phyloP scores from a whole-genome alignment of 1,284 basidiomycete genomes.

The Heimioporus retisporus region DNA sequence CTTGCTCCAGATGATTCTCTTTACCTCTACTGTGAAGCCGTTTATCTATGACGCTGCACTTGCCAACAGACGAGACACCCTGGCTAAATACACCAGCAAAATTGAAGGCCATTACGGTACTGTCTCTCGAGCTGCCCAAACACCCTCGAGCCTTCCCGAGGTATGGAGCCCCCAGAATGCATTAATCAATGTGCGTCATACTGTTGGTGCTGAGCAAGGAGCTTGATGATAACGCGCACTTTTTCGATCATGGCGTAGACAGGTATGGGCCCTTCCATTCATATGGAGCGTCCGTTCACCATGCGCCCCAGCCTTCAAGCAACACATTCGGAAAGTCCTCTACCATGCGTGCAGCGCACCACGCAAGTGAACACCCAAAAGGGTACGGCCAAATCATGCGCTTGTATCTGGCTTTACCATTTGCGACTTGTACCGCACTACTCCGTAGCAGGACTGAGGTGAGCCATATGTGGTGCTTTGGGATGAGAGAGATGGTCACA shows the following conservation, averaged over 20 bases:
- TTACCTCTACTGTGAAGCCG: too few species aligned
- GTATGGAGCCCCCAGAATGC: slow-evolving; percentile 16
- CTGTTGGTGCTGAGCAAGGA: slow-evolving; percentile 20
- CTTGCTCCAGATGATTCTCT: too few species aligned
- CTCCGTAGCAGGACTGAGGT: neutral
- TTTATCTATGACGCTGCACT: too few species aligned
- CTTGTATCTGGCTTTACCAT: too few species aligned
- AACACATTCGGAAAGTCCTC: slow-evolving; percentile 54
- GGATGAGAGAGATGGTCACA: slow-evolving; percentile 23
- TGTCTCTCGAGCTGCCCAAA: neutral
- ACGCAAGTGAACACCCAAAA: slow-evolving; percentile 10
- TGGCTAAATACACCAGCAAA: too few species aligned
- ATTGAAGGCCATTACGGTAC: too few species aligned
- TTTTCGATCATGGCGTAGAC: slow-evolving; percentile 24
- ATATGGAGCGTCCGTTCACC: neutral
- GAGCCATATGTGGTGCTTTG: slow-evolving; percentile 13
- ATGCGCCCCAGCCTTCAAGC: slow-evolving; percentile 49
- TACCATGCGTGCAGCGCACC: slow-evolving; percentile 41
- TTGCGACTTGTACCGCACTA: slow-evolving; percentile 17
- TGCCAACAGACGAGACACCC: too few species aligned
- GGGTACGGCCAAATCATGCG: neutral
- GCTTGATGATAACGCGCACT: slow-evolving; percentile 19
- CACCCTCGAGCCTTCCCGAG: neutral
- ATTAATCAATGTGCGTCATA: slow-evolving; percentile 23
- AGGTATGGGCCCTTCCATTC: slow-evolving; percentile 12